A percentile compares a stretch with the other conserved stretches of the same genome.
These are phyloP conservation scores for Septoria petroselini DNA, from an alignment of 2,329 filamentous ascomycete genomes.

Conservation along the genomic window DNA sequence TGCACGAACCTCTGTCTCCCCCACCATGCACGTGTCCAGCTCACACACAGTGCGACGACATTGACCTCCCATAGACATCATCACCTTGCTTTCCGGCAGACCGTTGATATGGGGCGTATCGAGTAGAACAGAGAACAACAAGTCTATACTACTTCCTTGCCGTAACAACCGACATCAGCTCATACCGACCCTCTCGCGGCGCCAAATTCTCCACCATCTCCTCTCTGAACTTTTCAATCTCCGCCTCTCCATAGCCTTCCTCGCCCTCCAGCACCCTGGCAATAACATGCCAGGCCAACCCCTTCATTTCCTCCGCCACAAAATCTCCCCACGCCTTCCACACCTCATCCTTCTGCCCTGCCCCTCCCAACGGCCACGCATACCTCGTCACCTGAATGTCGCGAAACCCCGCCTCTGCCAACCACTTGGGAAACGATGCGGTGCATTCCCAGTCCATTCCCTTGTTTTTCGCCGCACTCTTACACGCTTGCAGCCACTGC, in stretches of 20 bases:
- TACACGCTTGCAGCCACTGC: slow-evolving; percentile 18
- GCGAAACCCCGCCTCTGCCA: slow-evolving; percentile 24
- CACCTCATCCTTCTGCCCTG: slow-evolving; percentile 6
- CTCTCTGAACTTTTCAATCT: slow-evolving; percentile 13
- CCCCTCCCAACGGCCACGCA: slow-evolving; percentile 19
- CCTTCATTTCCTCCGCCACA: slow-evolving; percentile 8
- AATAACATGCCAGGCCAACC: slow-evolving; percentile 17
- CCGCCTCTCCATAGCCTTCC: slow-evolving; percentile 10
- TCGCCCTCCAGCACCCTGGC: slow-evolving; percentile 9
- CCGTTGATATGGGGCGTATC: too few relatives aligned
- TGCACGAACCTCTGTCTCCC: too few relatives aligned
- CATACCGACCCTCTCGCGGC: slow-evolving; percentile 18
- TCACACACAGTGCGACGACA: too few relatives aligned
- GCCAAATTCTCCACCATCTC: slow-evolving; percentile 10
- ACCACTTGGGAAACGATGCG: slow-evolving; percentile 10
- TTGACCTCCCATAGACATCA: too few relatives aligned
- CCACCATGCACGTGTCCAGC: too few relatives aligned
- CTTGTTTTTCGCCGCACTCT: slow-evolving; percentile 1
- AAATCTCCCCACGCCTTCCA: slow-evolving; percentile 20
- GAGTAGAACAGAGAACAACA: too few relatives aligned
- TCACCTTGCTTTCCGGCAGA: too few relatives aligned
- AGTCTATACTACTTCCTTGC: too few relatives aligned
- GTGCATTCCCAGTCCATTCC: slow-evolving; percentile 7
- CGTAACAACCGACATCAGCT: slow-evolving; percentile 17
- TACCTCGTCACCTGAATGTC: slow-evolving; percentile 24